Evolutionary conservation across 176 grass and related monocot species (phyloP), one percentile per base, ranked within the genome.

Genomic region (Urochloa ruziziensis): DNA sequence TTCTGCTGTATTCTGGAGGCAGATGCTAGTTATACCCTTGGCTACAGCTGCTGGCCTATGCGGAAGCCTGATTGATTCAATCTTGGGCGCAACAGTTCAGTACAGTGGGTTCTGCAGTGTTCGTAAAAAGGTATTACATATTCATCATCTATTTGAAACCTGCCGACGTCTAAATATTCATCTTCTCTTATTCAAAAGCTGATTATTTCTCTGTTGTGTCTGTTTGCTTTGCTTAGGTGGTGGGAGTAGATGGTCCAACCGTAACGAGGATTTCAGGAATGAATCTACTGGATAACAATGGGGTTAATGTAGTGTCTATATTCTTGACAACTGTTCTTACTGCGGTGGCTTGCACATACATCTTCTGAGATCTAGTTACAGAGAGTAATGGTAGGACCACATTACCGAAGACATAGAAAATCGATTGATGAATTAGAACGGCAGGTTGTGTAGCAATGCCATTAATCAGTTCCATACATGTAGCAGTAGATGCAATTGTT

Each of bases 1-100:
- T 82, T 13, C 86, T 81, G 67, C 84, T 88, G 73, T 90, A 62
- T 84, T 77, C 70, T 86, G 75, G 89, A 93, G 57, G 76, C 91
- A 95, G 51, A 61, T 95, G 16, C 87, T 95, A 18, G 82, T 87
- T 87, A 90, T 98, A 90, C 93, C 96, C 29, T 80, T 98, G 73
- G 87, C 91, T 77, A 86, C 93, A 82, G 80, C 84, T 81, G 85
- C 91, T 77, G 93, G 91, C 47, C 65, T 98, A 10, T 91, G 89
- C 49, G 91, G 96, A 79, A 98, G 96, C 46, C 44, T 95, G n/a
- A 95, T 98, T 1, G 89, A 95, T 86, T 98, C 96, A 2, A 83
- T 94, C 15, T 84, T 98, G 73, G 96, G 96, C 2, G 91, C 93
- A 73, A 98, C 91, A 10, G 59, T 98, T 76, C 96, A 96, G 85